A percentile compares a stretch with the other conserved stretches of the same genome.
Conservation (phyloP, 106 monocot species). For the Dactylorhiza incarnata region DNA sequence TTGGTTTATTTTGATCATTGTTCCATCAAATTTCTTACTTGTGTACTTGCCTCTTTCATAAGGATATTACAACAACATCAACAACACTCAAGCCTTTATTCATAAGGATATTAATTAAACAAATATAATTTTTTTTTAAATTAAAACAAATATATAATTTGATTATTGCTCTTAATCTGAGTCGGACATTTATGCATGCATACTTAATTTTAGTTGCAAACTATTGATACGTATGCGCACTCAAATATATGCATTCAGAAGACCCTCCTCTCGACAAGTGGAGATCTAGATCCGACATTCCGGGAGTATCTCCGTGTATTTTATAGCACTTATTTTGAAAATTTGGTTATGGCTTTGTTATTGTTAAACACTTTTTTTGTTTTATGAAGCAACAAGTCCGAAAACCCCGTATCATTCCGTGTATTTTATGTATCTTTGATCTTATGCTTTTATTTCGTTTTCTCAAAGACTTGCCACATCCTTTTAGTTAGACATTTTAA, state of each 20-base stretch:
- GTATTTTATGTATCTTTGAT: background rate
- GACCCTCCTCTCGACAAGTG: too few relatives aligned
- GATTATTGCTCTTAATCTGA: background rate
- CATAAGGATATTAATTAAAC: too few relatives aligned
- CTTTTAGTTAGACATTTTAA: background rate
- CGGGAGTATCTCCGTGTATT: too few relatives aligned
- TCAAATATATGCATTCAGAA: too few relatives aligned
- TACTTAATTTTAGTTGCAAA: background rate
- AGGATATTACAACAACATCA: too few relatives aligned
- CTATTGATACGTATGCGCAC: too few relatives aligned
- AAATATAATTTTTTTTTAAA: too few relatives aligned
- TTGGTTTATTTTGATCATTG: too few relatives aligned
- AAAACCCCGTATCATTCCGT: background rate
- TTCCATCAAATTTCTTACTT: too few relatives aligned
- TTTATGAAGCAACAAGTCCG: background rate
- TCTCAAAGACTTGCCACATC: background rate
- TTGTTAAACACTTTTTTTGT: background rate
- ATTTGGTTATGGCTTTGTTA: background rate
- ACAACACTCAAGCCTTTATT: too few relatives aligned
- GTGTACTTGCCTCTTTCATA: too few relatives aligned
- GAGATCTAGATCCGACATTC: too few relatives aligned
- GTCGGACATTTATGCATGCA: background rate
- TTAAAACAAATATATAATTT: background rate
- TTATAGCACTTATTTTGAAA: background rate
- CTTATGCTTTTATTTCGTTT: background rate